Evolutionary conservation across 1,139 yeast genomes (phyloP), one percentile per base, ranked within the genome.

Genomic region (Geotrichum siamense): DNA sequence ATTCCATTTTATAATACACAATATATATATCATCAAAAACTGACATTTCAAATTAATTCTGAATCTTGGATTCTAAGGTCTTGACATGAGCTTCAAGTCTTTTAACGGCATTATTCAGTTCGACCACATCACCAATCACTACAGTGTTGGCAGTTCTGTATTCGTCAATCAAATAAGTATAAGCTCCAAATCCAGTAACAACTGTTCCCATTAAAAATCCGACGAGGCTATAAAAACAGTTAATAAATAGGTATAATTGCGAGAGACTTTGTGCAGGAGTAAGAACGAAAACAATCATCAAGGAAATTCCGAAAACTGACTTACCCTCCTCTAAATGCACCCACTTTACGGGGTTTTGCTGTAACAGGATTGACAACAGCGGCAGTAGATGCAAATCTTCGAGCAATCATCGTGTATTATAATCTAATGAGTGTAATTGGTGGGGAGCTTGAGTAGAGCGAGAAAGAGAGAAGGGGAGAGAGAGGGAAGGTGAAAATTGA

Each of bases 171-270:
- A 84, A 70, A 63, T 83, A 85, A 63, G 77, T 81, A 68, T 84
- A 85, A 10, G 91, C 79, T 8, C 76, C 84, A 45, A 74, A 75
- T 1, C 94, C 91, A 21, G 94, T 81, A 51, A 72, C 63, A 20
- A 85, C 71, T 36, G 82, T 82, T 38, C 95, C 95, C 31, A 80
- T 69, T 49, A 85, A 71, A 63, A 85, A 85, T 1, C 95, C 95
- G 45, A 80, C 64, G 43, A 80, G 64, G 2, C 82, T 82, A 12
- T 5, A 29, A 9, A 16, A 35, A 35, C 5, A 15, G 20, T 15
- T 22, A 5, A 23, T 12, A 35, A 5, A 8, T 21, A n/a, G 31
- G 26, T 21, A n/a, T n/a, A n/a, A n/a, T n/a, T n/a, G 9, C 26
- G 9, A 23, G 26, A 23, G 13, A 5, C 9, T 32, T 19, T 9